Base-by-base conservation (phyloP, 2,329 filamentous ascomycete species). In the Alternaria gaisen region DNA sequence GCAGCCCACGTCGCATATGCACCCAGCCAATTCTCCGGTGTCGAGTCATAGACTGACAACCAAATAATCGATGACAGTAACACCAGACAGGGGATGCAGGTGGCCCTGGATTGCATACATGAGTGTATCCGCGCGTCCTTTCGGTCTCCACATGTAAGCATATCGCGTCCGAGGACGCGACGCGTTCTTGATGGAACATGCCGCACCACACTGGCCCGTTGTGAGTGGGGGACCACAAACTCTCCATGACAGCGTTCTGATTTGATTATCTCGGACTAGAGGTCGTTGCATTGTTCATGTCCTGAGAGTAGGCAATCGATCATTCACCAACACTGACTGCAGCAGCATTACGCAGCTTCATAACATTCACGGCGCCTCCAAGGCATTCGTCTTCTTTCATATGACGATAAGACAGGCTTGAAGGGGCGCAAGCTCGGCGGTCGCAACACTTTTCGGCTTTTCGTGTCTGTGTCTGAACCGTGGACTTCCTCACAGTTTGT, bases 1-100 rank as follows among this genome's bases (percentile, higher is more conserved):
- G 44, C 53, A 44, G 12, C 46, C 12, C 20, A 34, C 42, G 53
- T 30, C 43, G 38, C 60, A 52, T 54, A 53, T 63, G 62, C 57
- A 61, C 24, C 22, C 52, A 47, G 48, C 24, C 18, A 46, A 62
- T 56, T 53, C 56, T 61, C 60, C 51, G 61, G 52, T 4, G 22
- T 30, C 24, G 41, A 38, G 34, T 41, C 26, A 50, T 30, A 42
- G 47, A 53, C 34, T 26, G 32, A 41, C 38, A 47, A 56, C 41
- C n/a, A 40, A 20, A 16, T 51, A 30, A 58, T 61, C 54, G 56
- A 58, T 56, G 34, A 44, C 43, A 10, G 32, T 42, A 38, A 44
- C 4, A 43, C 40, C 41, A 43, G 22, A 47, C 16, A 22, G 24
- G 43, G 30, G 4, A 43, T 41, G 58, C 47, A 47, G 16, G 12